phyloP scores from a whole-genome alignment of 306 rosid genomes.

The Ormosia semicastrata region DNA sequence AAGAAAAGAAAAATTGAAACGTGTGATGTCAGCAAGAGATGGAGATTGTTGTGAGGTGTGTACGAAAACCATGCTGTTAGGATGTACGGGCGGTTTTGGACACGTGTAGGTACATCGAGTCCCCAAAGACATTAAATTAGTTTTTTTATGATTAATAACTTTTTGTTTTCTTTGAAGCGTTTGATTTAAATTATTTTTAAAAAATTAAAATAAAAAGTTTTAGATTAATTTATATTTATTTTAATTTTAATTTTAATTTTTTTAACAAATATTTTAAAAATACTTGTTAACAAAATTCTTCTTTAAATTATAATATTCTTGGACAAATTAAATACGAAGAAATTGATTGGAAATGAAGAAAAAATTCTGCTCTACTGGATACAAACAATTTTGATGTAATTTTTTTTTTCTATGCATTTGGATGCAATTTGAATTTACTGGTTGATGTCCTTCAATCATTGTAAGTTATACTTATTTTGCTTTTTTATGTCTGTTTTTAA shows the following conservation, averaged over 20 bases:
- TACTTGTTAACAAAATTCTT: too few relatives aligned
- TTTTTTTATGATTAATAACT: too few relatives aligned
- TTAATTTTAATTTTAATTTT: too few relatives aligned
- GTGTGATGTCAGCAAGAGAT: neutral
- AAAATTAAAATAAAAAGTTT: too few relatives aligned
- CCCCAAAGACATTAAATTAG: neutral
- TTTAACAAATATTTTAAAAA: too few relatives aligned
- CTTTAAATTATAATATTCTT: neutral
- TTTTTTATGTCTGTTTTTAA: too few relatives aligned
- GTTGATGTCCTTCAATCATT: neutral
- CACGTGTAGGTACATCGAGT: neutral
- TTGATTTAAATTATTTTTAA: too few relatives aligned
- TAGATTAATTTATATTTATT: too few relatives aligned
- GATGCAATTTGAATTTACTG: neutral
- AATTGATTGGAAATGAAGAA: neutral
- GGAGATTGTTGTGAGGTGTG: neutral
- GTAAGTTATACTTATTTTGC: too few relatives aligned
- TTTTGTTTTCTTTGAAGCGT: too few relatives aligned
- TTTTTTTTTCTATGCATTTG: neutral
- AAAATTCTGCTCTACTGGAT: neutral
- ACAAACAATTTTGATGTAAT: neutral
- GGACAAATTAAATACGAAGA: neutral
- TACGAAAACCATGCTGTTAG: slow-evolving; percentile 9
- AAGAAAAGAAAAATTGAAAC: neutral
- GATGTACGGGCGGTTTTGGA: neutral